Percentiles rank a stretch among this genome's conserved stretches.
phyloP scores from a whole-genome alignment of 2,329 filamentous ascomycete species.

The Ustulina deusta region DNA sequence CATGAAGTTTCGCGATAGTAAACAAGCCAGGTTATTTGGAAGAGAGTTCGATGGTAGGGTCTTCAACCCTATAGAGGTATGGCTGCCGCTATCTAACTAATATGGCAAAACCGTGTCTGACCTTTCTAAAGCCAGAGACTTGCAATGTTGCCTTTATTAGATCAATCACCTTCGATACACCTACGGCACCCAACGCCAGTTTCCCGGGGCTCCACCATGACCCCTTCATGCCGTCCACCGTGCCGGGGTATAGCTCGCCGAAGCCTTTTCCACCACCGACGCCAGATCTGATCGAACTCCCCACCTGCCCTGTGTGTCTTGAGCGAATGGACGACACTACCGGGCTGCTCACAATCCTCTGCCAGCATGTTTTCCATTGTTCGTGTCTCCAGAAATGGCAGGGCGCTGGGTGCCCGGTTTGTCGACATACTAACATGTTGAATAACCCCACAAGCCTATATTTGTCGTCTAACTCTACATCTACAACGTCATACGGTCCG shows the following conservation, averaged over 20 bases:
- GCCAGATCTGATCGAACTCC: slow-evolving; percentile 87
- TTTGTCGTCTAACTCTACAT: slow-evolving; percentile 40
- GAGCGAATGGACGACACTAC: slow-evolving; percentile 99
- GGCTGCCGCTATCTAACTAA: slow-evolving; percentile 44
- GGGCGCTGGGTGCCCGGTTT: slow-evolving; percentile 92
- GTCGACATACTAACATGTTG: slow-evolving; percentile 79
- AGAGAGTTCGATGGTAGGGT: slow-evolving; percentile 91
- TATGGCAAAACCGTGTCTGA: slow-evolving; percentile 40
- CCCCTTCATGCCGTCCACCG: slow-evolving; percentile 67
- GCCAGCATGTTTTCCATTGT: slow-evolving; percentile 98
- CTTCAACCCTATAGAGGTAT: slow-evolving; percentile 90
- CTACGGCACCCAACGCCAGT: slow-evolving; percentile 60
- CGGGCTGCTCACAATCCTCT: slow-evolving; percentile 93
- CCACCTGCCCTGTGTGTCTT: slow-evolving; percentile 94
- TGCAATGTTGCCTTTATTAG: slow-evolving; percentile 97
- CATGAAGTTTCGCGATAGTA: slow-evolving; percentile 87
- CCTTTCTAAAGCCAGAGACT: slow-evolving; percentile 77
- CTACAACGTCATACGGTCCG: slow-evolving; percentile 55
- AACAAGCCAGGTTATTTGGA: slow-evolving; percentile 82
- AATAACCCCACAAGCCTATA: slow-evolving; percentile 40
- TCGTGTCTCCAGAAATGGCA: slow-evolving; percentile 97
- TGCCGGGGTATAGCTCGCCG: slow-evolving; percentile 57
- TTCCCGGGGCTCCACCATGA: slow-evolving; percentile 73
- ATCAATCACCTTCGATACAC: slow-evolving; percentile 84
- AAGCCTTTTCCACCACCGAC: slow-evolving; percentile 76